phyloP scores from a whole-genome alignment of 1,284 basidiomycete species.

The Entoloma clypeatum region DNA sequence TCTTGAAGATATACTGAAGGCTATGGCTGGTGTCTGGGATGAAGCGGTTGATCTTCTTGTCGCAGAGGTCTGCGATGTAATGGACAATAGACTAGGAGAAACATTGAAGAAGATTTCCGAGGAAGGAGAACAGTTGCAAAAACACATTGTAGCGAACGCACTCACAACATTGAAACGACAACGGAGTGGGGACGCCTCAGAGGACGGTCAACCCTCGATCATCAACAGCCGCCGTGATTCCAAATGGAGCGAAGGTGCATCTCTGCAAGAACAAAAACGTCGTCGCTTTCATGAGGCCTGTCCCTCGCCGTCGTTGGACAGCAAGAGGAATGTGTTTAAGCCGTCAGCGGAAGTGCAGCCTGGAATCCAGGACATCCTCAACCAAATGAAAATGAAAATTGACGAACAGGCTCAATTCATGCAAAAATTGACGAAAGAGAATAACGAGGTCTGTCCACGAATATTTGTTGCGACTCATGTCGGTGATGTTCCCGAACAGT shows the following conservation, averaged over 20 bases:
- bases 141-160: slow-evolving; percentile 1
- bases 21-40: slow-evolving; percentile 42
- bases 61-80: slow-evolving; percentile 34
- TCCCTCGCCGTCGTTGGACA: slow-evolving; percentile 9
- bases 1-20: slow-evolving; percentile 34
- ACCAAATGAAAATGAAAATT: slow-evolving; percentile 35
- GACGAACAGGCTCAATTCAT: slow-evolving; percentile 34
- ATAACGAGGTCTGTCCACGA: slow-evolving; percentile 28
- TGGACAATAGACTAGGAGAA: slow-evolving; percentile 37
- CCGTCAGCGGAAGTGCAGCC: slow-evolving; percentile 11
- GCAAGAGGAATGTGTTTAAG: slow-evolving; percentile 2
- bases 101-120: slow-evolving; percentile 33
- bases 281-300: slow-evolving; percentile 16
- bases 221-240: neutral
- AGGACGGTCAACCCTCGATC: slow-evolving; percentile 1
- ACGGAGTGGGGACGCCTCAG: neutral
- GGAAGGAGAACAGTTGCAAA: slow-evolving; percentile 28
- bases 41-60: slow-evolving; percentile 39
- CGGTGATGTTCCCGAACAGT: slow-evolving; percentile 14
- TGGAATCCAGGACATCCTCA: slow-evolving; percentile 25
- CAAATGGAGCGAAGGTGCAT: slow-evolving; percentile 4
- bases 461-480: neutral
- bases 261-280: slow-evolving; percentile 19
- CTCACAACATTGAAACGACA: slow-evolving; percentile 2
- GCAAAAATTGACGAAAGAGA: slow-evolving; percentile 33